These are phyloP conservation scores for Sparassis latifolia DNA, from an alignment of 1,284 basidiomycete genomes.

Conservation along the genomic window DNA sequence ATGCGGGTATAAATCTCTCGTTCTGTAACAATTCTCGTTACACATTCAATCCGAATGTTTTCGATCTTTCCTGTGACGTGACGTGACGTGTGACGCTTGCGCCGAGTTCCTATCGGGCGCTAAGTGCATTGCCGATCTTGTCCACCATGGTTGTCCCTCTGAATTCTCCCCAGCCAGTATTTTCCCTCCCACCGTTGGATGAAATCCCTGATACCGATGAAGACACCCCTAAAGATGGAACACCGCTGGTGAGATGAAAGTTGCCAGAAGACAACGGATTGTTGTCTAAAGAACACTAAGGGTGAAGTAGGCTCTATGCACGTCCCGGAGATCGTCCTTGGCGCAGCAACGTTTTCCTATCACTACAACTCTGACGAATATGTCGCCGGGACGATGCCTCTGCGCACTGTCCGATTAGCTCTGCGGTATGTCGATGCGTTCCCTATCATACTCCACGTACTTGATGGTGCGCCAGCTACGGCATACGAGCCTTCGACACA, in stretches of 20 bases:
- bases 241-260: slow-evolving; percentile 25
- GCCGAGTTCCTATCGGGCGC: neutral
- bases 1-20: neutral
- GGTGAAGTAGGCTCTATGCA: slow-evolving; percentile 26
- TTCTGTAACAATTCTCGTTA: slow-evolving; percentile 29
- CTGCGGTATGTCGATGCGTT: slow-evolving; percentile 46
- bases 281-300: slow-evolving; percentile 3
- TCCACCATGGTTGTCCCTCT: slow-evolving; percentile 35
- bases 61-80: neutral
- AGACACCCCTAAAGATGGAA: slow-evolving; percentile 43
- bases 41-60: slow-evolving; percentile 27
- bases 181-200: slow-evolving; percentile 32
- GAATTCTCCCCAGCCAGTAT: slow-evolving; percentile 35
- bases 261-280: neutral
- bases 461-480: slow-evolving; percentile 51
- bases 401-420: slow-evolving; percentile 74
- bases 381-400: slow-evolving; percentile 52
- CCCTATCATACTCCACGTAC: too few relatives aligned
- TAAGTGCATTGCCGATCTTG: neutral
- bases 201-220: slow-evolving; percentile 42
- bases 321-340: slow-evolving; percentile 54
- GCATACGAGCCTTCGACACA: slow-evolving; percentile 89
- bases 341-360: slow-evolving; percentile 68
- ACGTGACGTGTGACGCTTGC: slow-evolving; percentile 11
- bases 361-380: slow-evolving; percentile 67